Evolutionary conservation across 768 basidiomycete genomes (phyloP).

Genomic region (Fomitopsis serialis): DNA sequence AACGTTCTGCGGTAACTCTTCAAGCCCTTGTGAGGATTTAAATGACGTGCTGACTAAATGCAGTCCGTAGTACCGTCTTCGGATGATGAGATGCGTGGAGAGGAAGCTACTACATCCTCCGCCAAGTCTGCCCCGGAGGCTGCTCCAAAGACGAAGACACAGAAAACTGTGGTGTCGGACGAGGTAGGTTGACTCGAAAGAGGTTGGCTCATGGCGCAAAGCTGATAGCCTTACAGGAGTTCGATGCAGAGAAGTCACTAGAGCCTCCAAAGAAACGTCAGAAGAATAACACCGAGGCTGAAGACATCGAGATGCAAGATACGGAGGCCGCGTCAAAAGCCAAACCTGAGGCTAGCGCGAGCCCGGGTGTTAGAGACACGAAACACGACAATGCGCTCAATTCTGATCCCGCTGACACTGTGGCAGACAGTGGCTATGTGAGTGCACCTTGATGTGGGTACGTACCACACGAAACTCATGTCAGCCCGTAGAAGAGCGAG

Average conservation of each 20-base stretch:
- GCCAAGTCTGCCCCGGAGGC: background rate
- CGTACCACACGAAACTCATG: background rate
- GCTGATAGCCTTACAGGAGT: background rate
- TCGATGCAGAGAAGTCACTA: background rate
- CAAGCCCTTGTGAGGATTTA: background rate
- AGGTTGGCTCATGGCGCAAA: no score
- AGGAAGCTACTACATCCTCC: background rate
- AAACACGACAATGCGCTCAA: background rate
- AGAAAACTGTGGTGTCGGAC: background rate
- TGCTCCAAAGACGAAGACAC: background rate
- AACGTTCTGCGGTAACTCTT: background rate
- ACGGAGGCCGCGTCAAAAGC: background rate
- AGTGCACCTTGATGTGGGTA: background rate
- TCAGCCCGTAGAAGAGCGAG: conserved; percentile 36
- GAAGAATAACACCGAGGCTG: background rate
- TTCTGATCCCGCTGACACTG: background rate
- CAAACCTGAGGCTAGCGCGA: background rate
- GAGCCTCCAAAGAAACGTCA: conserved; percentile 6
- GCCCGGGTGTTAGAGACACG: background rate
- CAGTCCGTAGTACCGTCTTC: background rate
- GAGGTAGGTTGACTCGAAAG: background rate
- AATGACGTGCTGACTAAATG: background rate
- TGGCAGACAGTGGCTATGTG: conserved; percentile 2
- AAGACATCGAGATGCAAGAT: background rate
- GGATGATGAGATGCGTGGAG: background rate